phyloP scores from a whole-genome alignment of 2,329 filamentous ascomycete species.

The Tolypocladium amazonense region DNA sequence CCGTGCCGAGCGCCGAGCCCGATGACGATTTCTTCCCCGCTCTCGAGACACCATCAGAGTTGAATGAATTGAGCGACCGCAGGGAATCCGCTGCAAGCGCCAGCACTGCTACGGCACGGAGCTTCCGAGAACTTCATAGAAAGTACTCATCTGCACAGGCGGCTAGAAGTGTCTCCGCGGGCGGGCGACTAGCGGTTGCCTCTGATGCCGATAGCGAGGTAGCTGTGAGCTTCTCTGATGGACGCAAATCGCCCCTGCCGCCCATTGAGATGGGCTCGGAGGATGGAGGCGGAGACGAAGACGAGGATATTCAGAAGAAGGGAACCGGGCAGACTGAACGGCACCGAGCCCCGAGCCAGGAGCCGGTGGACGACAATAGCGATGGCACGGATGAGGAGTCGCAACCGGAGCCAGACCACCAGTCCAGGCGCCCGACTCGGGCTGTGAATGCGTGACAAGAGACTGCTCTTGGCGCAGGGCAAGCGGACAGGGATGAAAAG shows the following conservation, averaged over 20 bases:
- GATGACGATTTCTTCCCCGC: conserved; percentile 44
- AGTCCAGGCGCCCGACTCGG: conserved; percentile 18
- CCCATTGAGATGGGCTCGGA: conserved; percentile 28
- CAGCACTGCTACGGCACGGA: conserved; percentile 56
- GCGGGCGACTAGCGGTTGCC: conserved; percentile 33
- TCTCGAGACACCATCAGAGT: conserved; percentile 31
- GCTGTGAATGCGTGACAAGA: conserved; percentile 20
- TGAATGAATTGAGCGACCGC: conserved; percentile 34
- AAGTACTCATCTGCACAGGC: conserved; percentile 46
- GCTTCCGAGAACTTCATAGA: conserved; percentile 51
- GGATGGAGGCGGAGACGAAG: conserved; percentile 3
- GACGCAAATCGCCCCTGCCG: conserved; percentile 43
- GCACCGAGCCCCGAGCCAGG: neutral
- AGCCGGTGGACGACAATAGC: conserved; percentile 9
- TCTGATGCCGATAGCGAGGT: conserved; percentile 51
- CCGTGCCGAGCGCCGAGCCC: conserved; percentile 20
- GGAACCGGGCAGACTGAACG: neutral
- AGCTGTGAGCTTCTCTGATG: conserved; percentile 50
- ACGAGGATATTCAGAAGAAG: conserved; percentile 7
- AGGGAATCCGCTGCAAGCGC: conserved; percentile 53
- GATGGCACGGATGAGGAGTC: conserved; percentile 18
- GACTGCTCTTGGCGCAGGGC: neutral
- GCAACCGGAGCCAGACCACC: conserved; percentile 15
- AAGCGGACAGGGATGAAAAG: neutral
- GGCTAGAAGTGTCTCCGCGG: conserved; percentile 27